These are phyloP conservation scores for Papiliotrema flavescens DNA, from an alignment of 1,284 basidiomycete species.

Conservation along the genomic window DNA sequence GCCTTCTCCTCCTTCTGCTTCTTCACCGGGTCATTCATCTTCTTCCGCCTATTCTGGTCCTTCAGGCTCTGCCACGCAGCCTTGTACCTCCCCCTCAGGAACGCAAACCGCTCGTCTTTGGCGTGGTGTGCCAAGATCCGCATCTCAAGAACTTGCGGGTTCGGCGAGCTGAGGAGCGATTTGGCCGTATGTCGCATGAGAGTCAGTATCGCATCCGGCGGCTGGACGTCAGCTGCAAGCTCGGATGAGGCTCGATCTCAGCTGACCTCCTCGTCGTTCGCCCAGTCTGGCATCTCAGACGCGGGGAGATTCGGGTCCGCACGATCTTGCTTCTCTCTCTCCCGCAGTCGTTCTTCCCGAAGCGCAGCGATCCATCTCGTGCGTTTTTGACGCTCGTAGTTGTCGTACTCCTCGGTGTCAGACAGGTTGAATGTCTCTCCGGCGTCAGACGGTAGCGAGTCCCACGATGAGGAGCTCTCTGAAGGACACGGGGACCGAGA, in stretches of 20 bases:
- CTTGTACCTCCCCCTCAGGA: constrained; percentile 70
- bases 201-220: constrained; percentile 60
- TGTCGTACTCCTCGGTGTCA: constrained; percentile 61
- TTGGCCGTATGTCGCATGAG: constrained; percentile 72
- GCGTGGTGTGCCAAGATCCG: constrained; percentile 83
- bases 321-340: constrained; percentile 26
- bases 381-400: constrained; percentile 62
- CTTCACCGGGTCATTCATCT: constrained; percentile 6
- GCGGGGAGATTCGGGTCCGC: constrained; percentile 32
- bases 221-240: constrained; percentile 53
- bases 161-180: constrained; percentile 64
- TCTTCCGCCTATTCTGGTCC: constrained; percentile 12
- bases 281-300: constrained; percentile 51
- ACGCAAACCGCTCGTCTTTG: constrained; percentile 64
- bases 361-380: constrained; percentile 59
- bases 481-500: constrained; percentile 11
- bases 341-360: constrained; percentile 62
- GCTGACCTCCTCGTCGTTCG: constrained; percentile 68
- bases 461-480: constrained; percentile 57
- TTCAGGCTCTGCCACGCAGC: constrained; percentile 56
- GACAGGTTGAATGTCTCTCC: constrained; percentile 77
- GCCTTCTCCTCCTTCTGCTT: constrained; percentile 15
- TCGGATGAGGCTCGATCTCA: neutral
- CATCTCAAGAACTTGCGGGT: constrained; percentile 73
- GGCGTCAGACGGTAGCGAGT: constrained; percentile 72